Base-by-base conservation (phyloP, 1,284 basidiomycete species). In the Rhodotorula glutinis region DNA sequence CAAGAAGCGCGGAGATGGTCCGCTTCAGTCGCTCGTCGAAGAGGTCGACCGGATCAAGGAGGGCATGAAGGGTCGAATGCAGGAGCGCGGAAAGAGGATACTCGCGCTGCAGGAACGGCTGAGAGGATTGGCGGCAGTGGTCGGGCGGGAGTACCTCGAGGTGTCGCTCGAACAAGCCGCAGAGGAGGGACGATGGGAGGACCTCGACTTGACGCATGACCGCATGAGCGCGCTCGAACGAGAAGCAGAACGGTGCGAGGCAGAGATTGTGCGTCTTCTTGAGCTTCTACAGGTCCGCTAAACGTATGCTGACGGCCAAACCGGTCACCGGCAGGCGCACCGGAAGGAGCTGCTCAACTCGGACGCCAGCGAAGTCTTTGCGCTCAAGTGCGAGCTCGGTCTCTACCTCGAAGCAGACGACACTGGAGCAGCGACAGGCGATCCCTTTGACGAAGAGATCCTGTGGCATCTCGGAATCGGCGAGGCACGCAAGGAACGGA, bases 301-400 rank as follows among this genome's bases (percentile, higher is more conserved):
- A 25, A 11, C 33, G 2, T 13, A 9, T 8, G 9, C 11, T 7
- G 54, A 3, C 29, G 19, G 29, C 29, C 7, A 9, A 38, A 33
- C 54, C 38, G 53, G 38, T 16, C 33, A 68, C 65, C 62, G 53
- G 11, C 72, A 90, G 89, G 79, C 82, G 46, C 88, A 87, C 76
- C 86, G 90, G 44, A 80, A 88, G 40, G 80, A 82, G 53, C 82
- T 86, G 60, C 81, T 92, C n/a, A 84, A 85, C 3, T 78, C 81
- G 13, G 82, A 83, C 40, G 85, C 91, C 67, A 77, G 86, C 23
- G 87, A 90, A 65, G 86, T 91, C 44, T 87, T 90, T 75, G 89
- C 86, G 84, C 79, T 91, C n/a, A 84, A 90, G 74, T 82, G 84
- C 27, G 89, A 91, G 77, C 83, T 92, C 5, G 90, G 88, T 25